These are phyloP conservation scores for Dittrichia graveolens DNA, from an alignment of 129 eudicot genomes.

Conservation along the genomic window DNA sequence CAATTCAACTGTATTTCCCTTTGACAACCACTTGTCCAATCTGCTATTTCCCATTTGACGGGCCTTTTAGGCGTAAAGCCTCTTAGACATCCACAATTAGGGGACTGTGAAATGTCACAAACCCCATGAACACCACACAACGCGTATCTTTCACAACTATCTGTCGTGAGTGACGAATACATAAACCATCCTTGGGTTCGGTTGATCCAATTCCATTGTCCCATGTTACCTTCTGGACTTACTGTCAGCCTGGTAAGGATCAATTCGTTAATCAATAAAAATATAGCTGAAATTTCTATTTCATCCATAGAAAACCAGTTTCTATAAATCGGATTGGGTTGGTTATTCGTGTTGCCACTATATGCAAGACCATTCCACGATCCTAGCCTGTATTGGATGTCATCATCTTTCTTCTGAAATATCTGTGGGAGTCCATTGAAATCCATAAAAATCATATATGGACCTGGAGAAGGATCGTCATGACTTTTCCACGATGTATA, in stretches of 20 bases:
- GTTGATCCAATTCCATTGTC: slow-evolving; percentile 9
- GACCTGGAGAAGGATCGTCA: slow-evolving; percentile 26
- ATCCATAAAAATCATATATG: not conserved
- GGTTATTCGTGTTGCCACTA: slow-evolving; percentile 3
- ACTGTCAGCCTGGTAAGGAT: not conserved
- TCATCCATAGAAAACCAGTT: not conserved
- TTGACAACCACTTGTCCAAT: slow-evolving; percentile 51
- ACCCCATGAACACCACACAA: slow-evolving; percentile 38
- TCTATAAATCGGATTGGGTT: not conserved
- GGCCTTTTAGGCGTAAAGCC: slow-evolving; percentile 39
- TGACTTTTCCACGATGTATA: slow-evolving; percentile 6
- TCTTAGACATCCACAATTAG: slow-evolving; percentile 36
- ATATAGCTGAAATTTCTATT: not conserved
- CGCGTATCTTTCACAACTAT: slow-evolving; percentile 26
- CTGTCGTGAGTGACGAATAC: not conserved
- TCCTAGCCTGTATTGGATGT: slow-evolving; percentile 15
- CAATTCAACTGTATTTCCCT: slow-evolving; percentile 33
- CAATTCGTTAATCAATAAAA: not conserved
- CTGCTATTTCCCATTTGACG: slow-evolving; percentile 24
- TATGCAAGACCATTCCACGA: slow-evolving; percentile 26
- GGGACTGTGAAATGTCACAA: slow-evolving; percentile 29
- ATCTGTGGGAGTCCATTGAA: slow-evolving; percentile 21
- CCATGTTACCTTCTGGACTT: slow-evolving; percentile 14
- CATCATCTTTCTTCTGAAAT: slow-evolving; percentile 1
- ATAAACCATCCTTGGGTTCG: slow-evolving; percentile 7